These are phyloP conservation scores for Telfairia occidentalis DNA, from an alignment of 331 rosid genomes.

Conservation along the genomic window DNA sequence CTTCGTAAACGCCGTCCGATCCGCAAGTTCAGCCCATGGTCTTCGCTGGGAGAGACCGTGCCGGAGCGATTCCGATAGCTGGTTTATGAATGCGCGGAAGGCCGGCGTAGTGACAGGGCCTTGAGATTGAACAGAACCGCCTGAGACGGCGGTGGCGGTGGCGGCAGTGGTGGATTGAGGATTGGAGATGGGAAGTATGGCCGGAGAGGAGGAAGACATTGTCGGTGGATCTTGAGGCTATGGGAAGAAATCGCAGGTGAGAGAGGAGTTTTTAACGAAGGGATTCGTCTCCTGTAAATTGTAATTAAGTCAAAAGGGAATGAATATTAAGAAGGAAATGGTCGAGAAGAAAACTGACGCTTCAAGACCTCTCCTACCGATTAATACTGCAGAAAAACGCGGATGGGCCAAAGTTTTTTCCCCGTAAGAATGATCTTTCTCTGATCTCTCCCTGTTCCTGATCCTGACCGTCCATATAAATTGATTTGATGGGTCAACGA, in stretches of 20 bases:
- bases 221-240: background rate
- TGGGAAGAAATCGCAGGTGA: background rate
- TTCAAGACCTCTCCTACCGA: background rate
- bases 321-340: background rate
- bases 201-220: constrained; percentile 13
- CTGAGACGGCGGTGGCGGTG: background rate
- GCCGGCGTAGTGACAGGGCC: constrained; percentile 8
- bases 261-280: background rate
- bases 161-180: background rate
- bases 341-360: constrained; percentile 1
- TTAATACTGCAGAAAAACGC: constrained; percentile 5
- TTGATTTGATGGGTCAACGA: background rate
- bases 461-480: background rate
- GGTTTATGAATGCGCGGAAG: constrained; percentile 12
- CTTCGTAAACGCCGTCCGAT: constrained; percentile 9
- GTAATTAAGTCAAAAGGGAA: constrained; percentile 2
- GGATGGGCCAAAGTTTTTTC: background rate
- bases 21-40: constrained; percentile 16
- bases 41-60: constrained; percentile 10
- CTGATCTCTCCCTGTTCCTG: background rate
- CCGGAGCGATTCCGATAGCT: constrained; percentile 2
- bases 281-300: background rate
- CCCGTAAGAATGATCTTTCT: background rate
- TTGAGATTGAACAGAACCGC: constrained; percentile 11
- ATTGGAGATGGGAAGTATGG: constrained; percentile 14